Conservation (phyloP, 306 rosid species). For the Arachis hypogaea region DNA sequence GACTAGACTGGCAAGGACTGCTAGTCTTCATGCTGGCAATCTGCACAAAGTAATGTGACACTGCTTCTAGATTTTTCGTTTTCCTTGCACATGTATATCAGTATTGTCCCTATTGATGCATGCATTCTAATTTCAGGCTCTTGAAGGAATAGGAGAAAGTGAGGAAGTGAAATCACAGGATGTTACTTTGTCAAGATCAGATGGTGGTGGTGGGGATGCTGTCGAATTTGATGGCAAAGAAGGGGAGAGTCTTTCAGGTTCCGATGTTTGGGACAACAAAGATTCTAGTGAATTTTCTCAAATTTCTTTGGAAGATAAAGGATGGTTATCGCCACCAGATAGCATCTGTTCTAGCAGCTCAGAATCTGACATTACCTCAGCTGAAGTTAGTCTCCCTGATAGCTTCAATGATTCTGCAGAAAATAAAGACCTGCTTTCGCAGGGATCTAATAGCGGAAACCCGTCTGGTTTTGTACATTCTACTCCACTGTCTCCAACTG, state of each 20-base stretch:
- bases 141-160: slow-evolving; percentile 97
- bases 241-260: slow-evolving; percentile 58
- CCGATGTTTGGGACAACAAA: slow-evolving; percentile 58
- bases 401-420: slow-evolving; percentile 64
- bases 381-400: slow-evolving; percentile 64
- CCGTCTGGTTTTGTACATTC: slow-evolving; percentile 39
- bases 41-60: slow-evolving; percentile 78
- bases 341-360: slow-evolving; percentile 76
- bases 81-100: not conserved
- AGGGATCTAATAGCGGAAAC: slow-evolving; percentile 51
- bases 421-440: slow-evolving; percentile 54
- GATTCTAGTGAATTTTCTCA: slow-evolving; percentile 56
- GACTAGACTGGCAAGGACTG: slow-evolving; percentile 86
- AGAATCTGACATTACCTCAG: slow-evolving; percentile 60
- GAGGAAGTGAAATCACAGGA: slow-evolving; percentile 82
- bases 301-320: slow-evolving; percentile 75
- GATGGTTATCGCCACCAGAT: slow-evolving; percentile 91
- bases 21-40: slow-evolving; percentile 95
- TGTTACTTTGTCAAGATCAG: slow-evolving; percentile 63
- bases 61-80: slow-evolving; percentile 37
- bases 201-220: slow-evolving; percentile 61
- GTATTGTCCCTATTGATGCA: slow-evolving; percentile 21
- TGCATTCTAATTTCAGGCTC: slow-evolving; percentile 66
- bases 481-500: slow-evolving; percentile 48
- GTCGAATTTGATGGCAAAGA: slow-evolving; percentile 67